Conservation (phyloP, 371 early-diverging fungal species). For the Haplosporangium sp. region DNA sequence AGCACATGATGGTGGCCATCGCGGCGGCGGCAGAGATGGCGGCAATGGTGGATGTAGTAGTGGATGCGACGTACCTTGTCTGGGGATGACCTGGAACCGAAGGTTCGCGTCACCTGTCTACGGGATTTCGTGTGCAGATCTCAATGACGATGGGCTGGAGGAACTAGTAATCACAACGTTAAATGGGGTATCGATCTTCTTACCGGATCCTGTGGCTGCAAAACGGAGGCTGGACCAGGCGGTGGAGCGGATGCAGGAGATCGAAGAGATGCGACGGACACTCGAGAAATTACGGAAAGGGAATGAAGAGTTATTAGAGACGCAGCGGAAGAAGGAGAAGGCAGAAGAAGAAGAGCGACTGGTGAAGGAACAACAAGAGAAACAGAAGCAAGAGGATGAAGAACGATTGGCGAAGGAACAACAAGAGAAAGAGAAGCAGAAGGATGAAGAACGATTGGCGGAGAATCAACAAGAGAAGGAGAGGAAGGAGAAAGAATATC, state of each 20-base stretch:
- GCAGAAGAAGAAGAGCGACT: not conserved
- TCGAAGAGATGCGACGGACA: slow-evolving; percentile 30
- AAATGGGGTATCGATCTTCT: slow-evolving; percentile 66
- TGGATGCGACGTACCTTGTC: no score
- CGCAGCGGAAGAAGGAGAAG: slow-evolving; percentile 11
- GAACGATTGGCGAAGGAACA: not conserved
- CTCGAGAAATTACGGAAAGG: slow-evolving; percentile 25
- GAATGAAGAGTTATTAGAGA: slow-evolving; percentile 24
- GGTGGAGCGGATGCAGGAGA: slow-evolving; percentile 36
- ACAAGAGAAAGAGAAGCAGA: slow-evolving; percentile 4
- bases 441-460: not conserved
- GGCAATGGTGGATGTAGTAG: no score
- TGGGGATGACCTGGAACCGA: slow-evolving; percentile 73
- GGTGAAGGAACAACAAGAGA: slow-evolving; percentile 1
- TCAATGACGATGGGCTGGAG: slow-evolving; percentile 78
- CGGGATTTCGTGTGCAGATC: slow-evolving; percentile 71
- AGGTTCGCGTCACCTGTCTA: slow-evolving; percentile 80
- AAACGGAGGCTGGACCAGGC: slow-evolving; percentile 35
- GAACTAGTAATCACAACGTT: slow-evolving; percentile 79
- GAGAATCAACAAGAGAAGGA: slow-evolving; percentile 1
- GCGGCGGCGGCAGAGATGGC: not conserved
- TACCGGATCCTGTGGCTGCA: slow-evolving; percentile 38
- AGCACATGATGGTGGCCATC: no score
- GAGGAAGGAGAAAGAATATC: slow-evolving; percentile 2
- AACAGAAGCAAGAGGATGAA: slow-evolving; percentile 5